Percentiles rank a stretch among this genome's conserved stretches.
Conservation (phyloP, 306 rosid genomes). For the Cicer chorassanicum region DNA sequence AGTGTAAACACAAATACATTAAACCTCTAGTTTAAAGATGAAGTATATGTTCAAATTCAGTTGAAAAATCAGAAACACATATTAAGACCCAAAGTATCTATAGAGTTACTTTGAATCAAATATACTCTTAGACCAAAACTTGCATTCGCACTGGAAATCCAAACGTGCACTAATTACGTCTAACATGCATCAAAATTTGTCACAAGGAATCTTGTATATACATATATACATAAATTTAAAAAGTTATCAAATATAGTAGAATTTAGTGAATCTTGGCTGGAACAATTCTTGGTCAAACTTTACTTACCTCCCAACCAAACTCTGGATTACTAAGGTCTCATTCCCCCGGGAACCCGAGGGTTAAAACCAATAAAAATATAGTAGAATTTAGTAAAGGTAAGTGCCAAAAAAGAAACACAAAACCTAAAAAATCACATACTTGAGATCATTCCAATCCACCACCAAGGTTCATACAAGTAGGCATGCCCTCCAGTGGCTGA, state of each 20-base stretch:
- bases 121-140: too few species aligned
- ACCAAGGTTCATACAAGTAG: slow-evolving; percentile 74
- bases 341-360: too few species aligned
- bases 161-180: background rate
- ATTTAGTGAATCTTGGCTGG: background rate
- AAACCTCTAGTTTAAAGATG: slow-evolving; percentile 11
- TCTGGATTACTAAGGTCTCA: too few species aligned
- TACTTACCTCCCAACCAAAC: too few species aligned
- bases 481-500: slow-evolving; percentile 84
- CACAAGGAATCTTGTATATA: background rate
- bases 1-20: too few species aligned
- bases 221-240: background rate
- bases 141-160: background rate
- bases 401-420: background rate
- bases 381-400: background rate
- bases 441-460: slow-evolving; percentile 94
- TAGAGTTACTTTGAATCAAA: background rate
- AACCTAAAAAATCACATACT: slow-evolving; percentile 60
- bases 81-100: background rate
- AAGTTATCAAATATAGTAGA: background rate
- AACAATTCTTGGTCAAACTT: too few species aligned
- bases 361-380: background rate
- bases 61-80: too few species aligned
- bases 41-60: too few species aligned
- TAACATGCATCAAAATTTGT: background rate